A percentile compares a stretch with the other conserved stretches of the same genome.
Evolutionary conservation across 2,329 filamentous ascomycete genomes (phyloP).

Genomic region (Epichloe festucae): DNA sequence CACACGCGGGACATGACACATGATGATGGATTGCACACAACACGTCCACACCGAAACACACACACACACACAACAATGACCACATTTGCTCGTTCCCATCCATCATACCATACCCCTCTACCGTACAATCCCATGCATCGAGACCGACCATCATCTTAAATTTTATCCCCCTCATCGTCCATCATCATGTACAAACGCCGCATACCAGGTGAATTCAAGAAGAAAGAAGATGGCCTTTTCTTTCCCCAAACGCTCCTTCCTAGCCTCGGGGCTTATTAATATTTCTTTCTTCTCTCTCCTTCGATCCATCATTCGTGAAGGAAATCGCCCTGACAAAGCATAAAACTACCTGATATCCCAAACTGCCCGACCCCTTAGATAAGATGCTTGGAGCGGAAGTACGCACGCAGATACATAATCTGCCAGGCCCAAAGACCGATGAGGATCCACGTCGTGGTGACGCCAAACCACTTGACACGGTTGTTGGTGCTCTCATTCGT

Average conservation of each 20-base stretch:
- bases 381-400: conserved; percentile 58
- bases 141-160: background rate
- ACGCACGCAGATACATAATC: conserved; percentile 91
- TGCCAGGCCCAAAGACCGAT: conserved; percentile 89
- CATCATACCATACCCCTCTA: background rate
- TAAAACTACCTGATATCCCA: conserved; percentile 6
- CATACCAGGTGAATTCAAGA: background rate
- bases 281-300: too few species aligned
- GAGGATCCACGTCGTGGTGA: conserved; percentile 84
- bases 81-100: background rate
- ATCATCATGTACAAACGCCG: background rate
- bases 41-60: too few species aligned
- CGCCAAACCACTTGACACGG: conserved; percentile 96
- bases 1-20: too few species aligned
- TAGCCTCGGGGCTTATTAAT: too few species aligned
- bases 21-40: too few species aligned
- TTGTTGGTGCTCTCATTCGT: conserved; percentile 99
- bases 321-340: background rate
- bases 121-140: background rate
- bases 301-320: too few species aligned
- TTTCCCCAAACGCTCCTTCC: too few species aligned
- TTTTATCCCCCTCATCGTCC: background rate
- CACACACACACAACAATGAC: too few species aligned
- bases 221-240: too few species aligned
- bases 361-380: conserved; percentile 15